phyloP scores from a whole-genome alignment of 2,329 filamentous ascomycete species.

The Colletotrichum musicola region DNA sequence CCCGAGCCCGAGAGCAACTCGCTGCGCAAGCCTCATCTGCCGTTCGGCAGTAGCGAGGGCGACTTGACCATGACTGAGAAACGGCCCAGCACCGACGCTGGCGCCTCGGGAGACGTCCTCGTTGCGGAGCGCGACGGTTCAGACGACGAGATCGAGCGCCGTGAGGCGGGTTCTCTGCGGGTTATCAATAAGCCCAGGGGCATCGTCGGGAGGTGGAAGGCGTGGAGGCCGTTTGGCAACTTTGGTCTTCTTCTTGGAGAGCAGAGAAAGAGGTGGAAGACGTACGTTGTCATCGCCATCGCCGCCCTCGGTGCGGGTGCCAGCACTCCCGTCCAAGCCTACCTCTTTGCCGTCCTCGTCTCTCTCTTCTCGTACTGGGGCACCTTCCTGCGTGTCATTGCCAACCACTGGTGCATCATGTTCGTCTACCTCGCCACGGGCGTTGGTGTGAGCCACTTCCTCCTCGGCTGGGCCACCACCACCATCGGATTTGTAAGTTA shows the following conservation, averaged over 20 bases:
- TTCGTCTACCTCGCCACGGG: constrained; percentile 40
- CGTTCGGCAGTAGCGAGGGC: constrained; percentile 27
- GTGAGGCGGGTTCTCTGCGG: not conserved
- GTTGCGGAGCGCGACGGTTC: constrained; percentile 24
- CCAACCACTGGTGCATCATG: constrained; percentile 53
- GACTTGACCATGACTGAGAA: constrained; percentile 34
- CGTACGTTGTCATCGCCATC: constrained; percentile 28
- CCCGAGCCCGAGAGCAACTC: constrained; percentile 22
- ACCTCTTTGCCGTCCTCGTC: constrained; percentile 35
- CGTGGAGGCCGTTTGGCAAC: constrained; percentile 26
- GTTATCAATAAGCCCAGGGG: constrained; percentile 24
- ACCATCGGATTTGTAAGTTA: constrained; percentile 47
- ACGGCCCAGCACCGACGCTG: constrained; percentile 24
- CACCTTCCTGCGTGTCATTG: constrained; percentile 41
- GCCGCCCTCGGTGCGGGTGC: constrained; percentile 37
- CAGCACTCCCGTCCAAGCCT: constrained; percentile 36
- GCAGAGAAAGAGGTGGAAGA: constrained; percentile 37
- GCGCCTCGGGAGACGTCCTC: constrained; percentile 14
- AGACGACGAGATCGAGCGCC: constrained; percentile 31
- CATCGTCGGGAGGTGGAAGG: constrained; percentile 16
- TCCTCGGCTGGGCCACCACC: constrained; percentile 48
- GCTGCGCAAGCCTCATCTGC: not conserved
- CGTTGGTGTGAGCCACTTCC: constrained; percentile 41
- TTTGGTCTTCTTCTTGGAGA: constrained; percentile 35
- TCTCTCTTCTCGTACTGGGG: constrained; percentile 38